phyloP scores from a whole-genome alignment of 352 stramenopile genomes.

The Thraustochytrium sp. region DNA sequence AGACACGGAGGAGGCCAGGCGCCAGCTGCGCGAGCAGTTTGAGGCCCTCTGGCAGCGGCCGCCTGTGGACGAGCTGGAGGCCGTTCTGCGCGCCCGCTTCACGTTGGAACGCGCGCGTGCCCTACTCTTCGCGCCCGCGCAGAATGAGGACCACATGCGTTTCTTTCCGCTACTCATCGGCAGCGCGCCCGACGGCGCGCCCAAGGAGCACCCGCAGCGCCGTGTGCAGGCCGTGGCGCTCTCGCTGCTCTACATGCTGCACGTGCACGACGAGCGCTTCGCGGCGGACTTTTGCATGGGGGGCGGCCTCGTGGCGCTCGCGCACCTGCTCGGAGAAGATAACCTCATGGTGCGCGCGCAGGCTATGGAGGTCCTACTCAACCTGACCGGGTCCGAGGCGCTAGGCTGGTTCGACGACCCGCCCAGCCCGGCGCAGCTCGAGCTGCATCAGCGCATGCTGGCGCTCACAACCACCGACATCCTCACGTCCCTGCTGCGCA shows the following conservation, averaged over 20 bases:
- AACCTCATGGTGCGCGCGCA: slow-evolving; percentile 5
- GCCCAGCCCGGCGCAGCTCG: not conserved
- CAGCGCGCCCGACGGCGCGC: not conserved
- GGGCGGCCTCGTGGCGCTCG: not conserved
- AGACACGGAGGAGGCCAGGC: not conserved
- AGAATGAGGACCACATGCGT: not conserved
- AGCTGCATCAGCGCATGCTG: slow-evolving; percentile 5
- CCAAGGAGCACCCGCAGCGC: not conserved
- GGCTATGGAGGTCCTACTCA: slow-evolving; percentile 1
- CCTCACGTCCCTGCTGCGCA: not conserved
- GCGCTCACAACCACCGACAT: not conserved
- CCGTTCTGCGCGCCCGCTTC: not conserved
- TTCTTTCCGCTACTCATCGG: slow-evolving; percentile 9
- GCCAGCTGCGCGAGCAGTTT: not conserved
- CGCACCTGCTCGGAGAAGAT: not conserved
- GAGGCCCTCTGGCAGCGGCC: not conserved
- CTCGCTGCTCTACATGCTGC: not conserved
- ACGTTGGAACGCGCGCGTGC: not conserved
- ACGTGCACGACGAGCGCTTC: not conserved
- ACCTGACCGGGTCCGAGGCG: not conserved
- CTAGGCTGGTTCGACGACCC: slow-evolving; percentile 25
- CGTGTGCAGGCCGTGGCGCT: not conserved
- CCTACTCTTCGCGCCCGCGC: not conserved
- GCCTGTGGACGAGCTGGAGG: slow-evolving; percentile 25
- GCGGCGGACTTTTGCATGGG: not conserved